These are phyloP conservation scores for Leptosphaerulina australis DNA, from an alignment of 2,329 filamentous ascomycete genomes.

Conservation along the genomic window DNA sequence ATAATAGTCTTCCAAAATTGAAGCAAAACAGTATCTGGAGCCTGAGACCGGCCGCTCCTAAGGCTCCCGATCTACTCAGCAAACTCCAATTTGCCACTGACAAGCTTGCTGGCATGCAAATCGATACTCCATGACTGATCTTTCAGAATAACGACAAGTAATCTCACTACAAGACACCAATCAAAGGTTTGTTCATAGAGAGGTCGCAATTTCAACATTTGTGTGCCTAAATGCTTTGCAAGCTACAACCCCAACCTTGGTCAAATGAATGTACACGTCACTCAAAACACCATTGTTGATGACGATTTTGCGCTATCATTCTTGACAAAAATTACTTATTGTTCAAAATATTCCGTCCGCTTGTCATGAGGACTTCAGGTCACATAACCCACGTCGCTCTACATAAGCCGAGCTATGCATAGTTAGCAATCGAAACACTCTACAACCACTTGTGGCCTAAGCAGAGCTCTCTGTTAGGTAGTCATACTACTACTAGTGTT, in stretches of 20 bases:
- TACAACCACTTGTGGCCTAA: too few relatives aligned
- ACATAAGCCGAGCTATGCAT: too few relatives aligned
- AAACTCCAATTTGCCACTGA: constrained; percentile 1
- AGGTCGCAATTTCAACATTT: constrained; percentile 42
- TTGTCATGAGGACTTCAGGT: too few relatives aligned
- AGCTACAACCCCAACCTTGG: constrained; percentile 9
- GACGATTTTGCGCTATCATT: constrained; percentile 19
- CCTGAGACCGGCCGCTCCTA: constrained; percentile 3
- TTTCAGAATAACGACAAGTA: background rate
- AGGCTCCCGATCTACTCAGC: constrained; percentile 5
- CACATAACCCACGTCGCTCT: too few relatives aligned
- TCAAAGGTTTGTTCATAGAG: constrained; percentile 36
- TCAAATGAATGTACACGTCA: constrained; percentile 22
- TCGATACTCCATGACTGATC: constrained; percentile 10
- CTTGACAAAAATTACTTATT: too few relatives aligned
- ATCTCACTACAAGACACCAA: background rate
- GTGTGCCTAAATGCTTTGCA: constrained; percentile 26
- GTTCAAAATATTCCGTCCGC: too few relatives aligned
- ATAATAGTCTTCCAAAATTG: constrained; percentile 4
- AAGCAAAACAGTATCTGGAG: constrained; percentile 12
- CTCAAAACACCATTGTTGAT: constrained; percentile 2
- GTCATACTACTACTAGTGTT: too few relatives aligned
- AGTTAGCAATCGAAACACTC: too few relatives aligned
- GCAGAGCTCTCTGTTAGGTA: too few relatives aligned
- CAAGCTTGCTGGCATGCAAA: constrained; percentile 15